Evolutionary conservation across 441 rosid species (phyloP), one percentile per base, ranked within the genome.

Genomic region (Pelargonium myrrhifolium): DNA sequence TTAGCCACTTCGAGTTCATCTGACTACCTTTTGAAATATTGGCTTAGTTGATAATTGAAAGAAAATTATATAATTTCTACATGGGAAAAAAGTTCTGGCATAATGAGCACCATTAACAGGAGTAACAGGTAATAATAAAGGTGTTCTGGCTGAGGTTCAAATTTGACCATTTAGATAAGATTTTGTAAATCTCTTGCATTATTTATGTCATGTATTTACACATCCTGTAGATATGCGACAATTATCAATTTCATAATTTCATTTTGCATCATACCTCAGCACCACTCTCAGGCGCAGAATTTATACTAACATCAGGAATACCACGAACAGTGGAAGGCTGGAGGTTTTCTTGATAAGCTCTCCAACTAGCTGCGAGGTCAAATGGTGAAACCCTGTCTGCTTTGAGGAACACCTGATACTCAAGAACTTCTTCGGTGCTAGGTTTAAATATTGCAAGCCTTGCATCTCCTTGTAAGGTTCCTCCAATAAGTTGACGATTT

Each of bases 361-460:
- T 83, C 97, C 99, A 94, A 78, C 99, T 91, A 69, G 97, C 96
- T 1, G 99, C 99, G 68, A 94, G 97, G 77, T 94, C 99, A 77
- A 93, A 87, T 9, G 99, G 99, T 3, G 99, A 94, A 67, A 94
- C 89, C 83, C 89, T 79, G 42, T 94, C 95, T 1, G 93, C 93
- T 71, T 89, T 88, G 71, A 94, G 82, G 72, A 83, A 84, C 70
- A 89, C 96, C 20, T 87, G 80, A 69, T 77, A 88, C 80, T 89
- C 99, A 69, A 91, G 83, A 70, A 84, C 80, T 74, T 86, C 97
- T 47, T 86, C 93, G 39, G 83, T 82, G 66, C 76, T 87, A 62
- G 83, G 75, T 82, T 68, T 79, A 74, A 94, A 94, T 2, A 87
- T 75, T 22, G 91, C 96, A 12, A 80, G 72, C 77, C 96, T 87